A percentile compares a stretch with the other conserved stretches of the same genome.
Evolutionary conservation across 345 rosid genomes (phyloP).

Genomic region (Dimocarpus longan): DNA sequence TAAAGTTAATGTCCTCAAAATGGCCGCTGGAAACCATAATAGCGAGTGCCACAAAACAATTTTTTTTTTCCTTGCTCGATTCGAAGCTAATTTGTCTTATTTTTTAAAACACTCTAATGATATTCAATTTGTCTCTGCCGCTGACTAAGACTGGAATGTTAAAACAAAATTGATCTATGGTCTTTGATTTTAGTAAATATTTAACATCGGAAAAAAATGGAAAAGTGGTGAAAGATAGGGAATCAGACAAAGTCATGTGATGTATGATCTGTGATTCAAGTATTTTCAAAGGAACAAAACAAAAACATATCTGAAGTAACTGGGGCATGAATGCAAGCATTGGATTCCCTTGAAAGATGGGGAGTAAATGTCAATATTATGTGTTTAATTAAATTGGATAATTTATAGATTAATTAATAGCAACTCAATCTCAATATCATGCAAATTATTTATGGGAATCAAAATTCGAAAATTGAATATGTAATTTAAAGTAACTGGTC

Average conservation of each 20-base stretch:
- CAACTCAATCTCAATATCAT: constrained; percentile 3
- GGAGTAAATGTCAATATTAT: not conserved
- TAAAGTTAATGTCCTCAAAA: constrained; percentile 5
- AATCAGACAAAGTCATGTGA: constrained; percentile 30
- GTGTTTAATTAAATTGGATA: not conserved
- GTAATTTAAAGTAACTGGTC: not conserved
- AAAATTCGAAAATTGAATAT: not conserved
- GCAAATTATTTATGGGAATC: not conserved
- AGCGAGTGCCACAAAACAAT: not conserved
- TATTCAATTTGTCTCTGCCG: not conserved
- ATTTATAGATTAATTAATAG: not conserved
- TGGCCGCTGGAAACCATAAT: not conserved
- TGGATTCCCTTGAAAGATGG: constrained; percentile 37
- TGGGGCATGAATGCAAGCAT: constrained; percentile 21
- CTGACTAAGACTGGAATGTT: not conserved
- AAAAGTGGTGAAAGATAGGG: not conserved
- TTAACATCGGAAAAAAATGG: not conserved
- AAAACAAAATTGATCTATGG: not conserved
- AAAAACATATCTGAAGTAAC: not conserved
- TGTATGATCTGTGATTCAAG: not conserved
- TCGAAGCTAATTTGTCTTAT: not conserved
- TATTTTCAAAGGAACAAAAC: constrained; percentile 8
- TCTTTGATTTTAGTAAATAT: not conserved
- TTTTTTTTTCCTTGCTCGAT: not conserved
- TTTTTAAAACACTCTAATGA: not conserved